Evolutionary conservation across 2,329 filamentous ascomycete species (phyloP), one percentile per base, ranked within the genome.

Genomic region (Apiospora koreana): DNA sequence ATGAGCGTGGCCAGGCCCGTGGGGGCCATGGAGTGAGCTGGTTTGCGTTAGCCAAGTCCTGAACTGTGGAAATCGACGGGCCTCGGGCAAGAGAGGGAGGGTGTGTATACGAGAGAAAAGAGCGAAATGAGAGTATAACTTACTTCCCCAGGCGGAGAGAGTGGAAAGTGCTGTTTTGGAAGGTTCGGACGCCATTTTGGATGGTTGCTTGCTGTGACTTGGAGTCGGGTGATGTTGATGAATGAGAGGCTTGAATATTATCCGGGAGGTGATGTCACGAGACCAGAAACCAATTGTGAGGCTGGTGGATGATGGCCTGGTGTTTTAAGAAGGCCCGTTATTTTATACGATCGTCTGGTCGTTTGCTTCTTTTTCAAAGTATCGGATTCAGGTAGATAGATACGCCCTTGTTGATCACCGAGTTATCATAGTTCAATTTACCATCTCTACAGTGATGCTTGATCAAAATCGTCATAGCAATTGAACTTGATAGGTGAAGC

Each of bases 1-100:
- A 89, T 82, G 50, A 90, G 83, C 64, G 87, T 88, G 50, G 86
- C 87, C 28, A 90, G 83, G 62, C 86, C 83, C 70, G 87, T 85
- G 16, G 87, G 83, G 1, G 88, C 85, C 45, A 90, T 78, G 66
- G 87, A 84, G 62, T 84, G 86, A 69, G 84, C 88, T 90, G 74
- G 23, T 41, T 23, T 28, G 46, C 64, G 31, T 31, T 12, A 48
- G 65, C 35, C 3, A 3, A 35, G 35, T 35, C 35, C 4, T 35
- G 35, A n/a, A n/a, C 35, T 8, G 35, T 35, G 68, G 9, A 10
- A 14, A 38, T 38, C 1, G 48, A 10, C 58, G 62, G 54, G 45
- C 4, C 35, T 8, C 35, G 25, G 62, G 28, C 25, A 62, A n/a
- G 70, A 38, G 41, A 14, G 54, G 9, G 25, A 41, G 65, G n/a